These are phyloP conservation scores for Syzygium aqueum DNA, from an alignment of 345 rosid genomes.

Conservation along the genomic window DNA sequence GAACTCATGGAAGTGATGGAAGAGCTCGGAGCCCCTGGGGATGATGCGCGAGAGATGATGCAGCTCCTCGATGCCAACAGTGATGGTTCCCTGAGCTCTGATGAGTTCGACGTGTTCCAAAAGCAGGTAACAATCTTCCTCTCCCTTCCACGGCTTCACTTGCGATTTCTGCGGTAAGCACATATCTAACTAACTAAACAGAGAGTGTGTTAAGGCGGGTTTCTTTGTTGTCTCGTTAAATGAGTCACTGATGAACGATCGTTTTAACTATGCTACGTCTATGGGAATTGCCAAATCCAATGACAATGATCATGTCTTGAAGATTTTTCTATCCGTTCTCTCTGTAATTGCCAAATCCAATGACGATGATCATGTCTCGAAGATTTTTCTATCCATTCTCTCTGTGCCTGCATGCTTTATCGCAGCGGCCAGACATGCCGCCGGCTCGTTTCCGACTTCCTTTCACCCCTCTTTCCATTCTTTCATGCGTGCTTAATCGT, in stretches of 20 bases:
- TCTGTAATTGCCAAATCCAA: background rate
- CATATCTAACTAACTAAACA: background rate
- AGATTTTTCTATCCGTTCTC: background rate
- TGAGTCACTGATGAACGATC: background rate
- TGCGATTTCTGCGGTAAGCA: background rate
- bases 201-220: background rate
- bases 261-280: background rate
- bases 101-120: constrained; percentile 75
- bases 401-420: background rate
- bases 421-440: background rate
- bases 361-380: background rate
- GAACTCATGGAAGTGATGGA: constrained; percentile 95
- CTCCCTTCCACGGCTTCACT: background rate
- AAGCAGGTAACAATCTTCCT: constrained; percentile 42
- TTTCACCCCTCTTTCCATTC: background rate
- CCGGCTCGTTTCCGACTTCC: background rate
- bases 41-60: constrained; percentile 94
- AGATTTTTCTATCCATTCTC: background rate
- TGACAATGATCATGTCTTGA: background rate
- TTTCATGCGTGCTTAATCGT: background rate
- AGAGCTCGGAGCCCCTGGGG: constrained; percentile 92
- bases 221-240: background rate
- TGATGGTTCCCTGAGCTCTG: constrained; percentile 89
- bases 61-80: constrained; percentile 86
- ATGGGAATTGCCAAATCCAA: background rate